Base-by-base conservation (phyloP, 495 filamentous ascomycete genomes). In the Penicillium dipodomyicola region DNA sequence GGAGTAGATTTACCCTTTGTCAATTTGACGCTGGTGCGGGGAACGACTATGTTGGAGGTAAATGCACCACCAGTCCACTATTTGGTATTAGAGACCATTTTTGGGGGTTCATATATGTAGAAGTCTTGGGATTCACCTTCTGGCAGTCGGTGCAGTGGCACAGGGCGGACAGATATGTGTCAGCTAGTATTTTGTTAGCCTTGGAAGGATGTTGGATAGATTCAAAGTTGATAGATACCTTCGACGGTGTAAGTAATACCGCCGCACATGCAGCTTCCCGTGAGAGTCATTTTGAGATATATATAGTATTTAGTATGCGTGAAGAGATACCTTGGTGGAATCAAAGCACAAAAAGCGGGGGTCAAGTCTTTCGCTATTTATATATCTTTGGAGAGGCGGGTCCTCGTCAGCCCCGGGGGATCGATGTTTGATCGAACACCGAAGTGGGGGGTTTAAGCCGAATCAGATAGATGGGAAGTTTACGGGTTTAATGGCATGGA, bases 121-220 rank as follows among this genome's bases (percentile, higher is more conserved):
- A 19, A 14, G 23, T 0, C n/a, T 7, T n/a, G 23, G 4, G 10
- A 11, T 40, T 59, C 11, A 69, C 70, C 69, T 76, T 80, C 56
- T 80, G 76, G 61, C 76, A 80, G 49, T 79, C 77, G 11, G 56
- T 64, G 67, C 77, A 80, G 60, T 80, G 76, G 66, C 77, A 80
- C 32, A 80, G 65, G 19, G 76, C 77, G 5, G 66, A 61, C 7
- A 65, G 37, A 29, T 69, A 65, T 19, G 67, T 60, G 42, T 75
- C 70, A 19, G 61, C 72, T 71, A 45, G 48, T 39, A 50, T 25
- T 4, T 33, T 20, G 42, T 39, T 50, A 49, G 40, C 12, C 19
- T 19, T 17, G 10, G 29, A 23, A 27, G 15, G 1, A 27, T 15
- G 8, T 51, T 15, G 8, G 5, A 25, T 12, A 0, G 3, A 27